Evolutionary conservation across 495 filamentous ascomycete genomes (phyloP).

Genomic region (Penicillium malachiteum): DNA sequence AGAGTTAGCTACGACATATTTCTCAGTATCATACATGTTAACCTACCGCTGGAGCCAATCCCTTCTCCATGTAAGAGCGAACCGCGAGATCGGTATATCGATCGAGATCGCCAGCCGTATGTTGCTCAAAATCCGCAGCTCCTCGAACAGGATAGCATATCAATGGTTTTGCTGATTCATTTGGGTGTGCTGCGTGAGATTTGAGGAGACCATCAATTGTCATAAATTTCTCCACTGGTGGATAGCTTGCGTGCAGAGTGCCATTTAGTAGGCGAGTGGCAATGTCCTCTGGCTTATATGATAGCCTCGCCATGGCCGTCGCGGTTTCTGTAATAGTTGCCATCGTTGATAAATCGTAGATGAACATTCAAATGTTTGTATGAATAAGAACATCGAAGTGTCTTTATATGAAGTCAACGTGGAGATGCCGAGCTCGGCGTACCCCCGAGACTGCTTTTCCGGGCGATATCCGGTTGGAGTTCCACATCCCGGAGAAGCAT

Average conservation of each 20-base stretch:
- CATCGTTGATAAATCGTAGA: constrained; percentile 5
- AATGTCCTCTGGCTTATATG: constrained; percentile 17
- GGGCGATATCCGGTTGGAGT: background rate
- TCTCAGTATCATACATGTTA: no score
- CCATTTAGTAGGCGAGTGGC: constrained; percentile 25
- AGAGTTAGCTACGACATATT: background rate
- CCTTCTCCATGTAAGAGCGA: constrained; percentile 23
- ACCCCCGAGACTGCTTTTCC: background rate
- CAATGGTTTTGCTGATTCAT: constrained; percentile 17
- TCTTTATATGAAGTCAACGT: background rate
- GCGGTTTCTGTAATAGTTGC: constrained; percentile 16
- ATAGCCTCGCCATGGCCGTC: constrained; percentile 2
- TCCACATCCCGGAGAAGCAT: background rate
- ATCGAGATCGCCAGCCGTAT: constrained; percentile 26
- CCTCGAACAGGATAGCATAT: constrained; percentile 24
- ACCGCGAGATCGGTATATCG: constrained; percentile 27
- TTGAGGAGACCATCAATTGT: constrained; percentile 27
- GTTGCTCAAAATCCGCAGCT: constrained; percentile 26
- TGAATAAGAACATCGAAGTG: background rate
- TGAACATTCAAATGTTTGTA: background rate
- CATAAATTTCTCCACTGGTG: constrained; percentile 20
- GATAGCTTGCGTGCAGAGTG: constrained; percentile 25
- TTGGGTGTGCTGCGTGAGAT: constrained; percentile 22
- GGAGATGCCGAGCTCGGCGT: background rate
- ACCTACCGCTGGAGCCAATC: constrained; percentile 22